Base-by-base conservation (phyloP, 202 grass and related monocot genomes). In the Dendrocalamus latiflorus region DNA sequence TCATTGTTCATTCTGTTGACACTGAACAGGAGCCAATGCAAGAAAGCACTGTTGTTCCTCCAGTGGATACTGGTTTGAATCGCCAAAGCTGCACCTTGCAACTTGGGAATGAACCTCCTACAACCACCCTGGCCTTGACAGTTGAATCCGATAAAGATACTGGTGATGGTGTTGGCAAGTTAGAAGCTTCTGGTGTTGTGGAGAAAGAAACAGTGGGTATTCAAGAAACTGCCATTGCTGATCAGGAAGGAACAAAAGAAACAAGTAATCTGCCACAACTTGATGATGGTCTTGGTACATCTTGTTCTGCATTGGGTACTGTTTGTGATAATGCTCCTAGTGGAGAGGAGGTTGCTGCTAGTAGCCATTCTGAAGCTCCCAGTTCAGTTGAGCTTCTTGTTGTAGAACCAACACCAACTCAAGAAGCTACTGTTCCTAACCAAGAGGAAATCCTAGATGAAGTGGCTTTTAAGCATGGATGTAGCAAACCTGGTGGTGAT, bases 161-260 rank as follows among this genome's bases (percentile, higher is more conserved):
- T 65, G 24, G 55, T 55, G 55, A 79, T 72, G 66, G 15, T 78
- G 34, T 28, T 64, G 36, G 16, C 44, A 78, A 21, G 11, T 63
- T 70, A 43, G 74, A 54, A 63, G 77, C 83, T 71, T 53, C 83
- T 72, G 66, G 9, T 77, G 25, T 13, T 71, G 49, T 63, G 72
- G 83, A 62, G 20, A 78, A 38, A 41, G 75, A 72, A 54, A 51
- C 83, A 72, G 33, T 62, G 30, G 53, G 16, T 49, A 21, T 75
- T 38, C 59, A 75, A 30, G 69, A 65, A 60, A 70, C 26, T 15
- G 5, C 25, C 30, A 8, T 64, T 53, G 42, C 18, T 51, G n/a
- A n/a, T n/a, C 44, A 50, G 16, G 44, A 74, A 33, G 59, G n/a
- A 65, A 74, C 57, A 74, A 17, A 49, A 74, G 15, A 16, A 64